Percentiles rank a stretch among this genome's conserved stretches.
Evolutionary conservation across 148 eudicot species (phyloP).

Genomic region (Rhododendron griersonianum): DNA sequence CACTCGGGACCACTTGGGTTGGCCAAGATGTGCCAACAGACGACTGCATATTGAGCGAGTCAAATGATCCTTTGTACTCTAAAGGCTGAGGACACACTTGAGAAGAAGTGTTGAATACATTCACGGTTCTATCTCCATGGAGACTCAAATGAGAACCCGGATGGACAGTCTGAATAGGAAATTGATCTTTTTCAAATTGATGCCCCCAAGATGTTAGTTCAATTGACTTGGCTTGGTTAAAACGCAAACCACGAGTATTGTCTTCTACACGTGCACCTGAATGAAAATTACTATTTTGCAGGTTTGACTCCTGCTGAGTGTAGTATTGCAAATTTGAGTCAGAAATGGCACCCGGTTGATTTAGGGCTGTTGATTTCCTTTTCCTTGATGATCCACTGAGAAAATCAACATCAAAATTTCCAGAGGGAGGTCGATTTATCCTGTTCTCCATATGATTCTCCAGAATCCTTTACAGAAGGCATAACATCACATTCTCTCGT

Average conservation of each 20-base stretch:
- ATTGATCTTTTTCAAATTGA: slow-evolving; percentile 22
- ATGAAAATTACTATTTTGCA: slow-evolving; percentile 9
- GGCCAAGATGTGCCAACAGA: slow-evolving; percentile 5
- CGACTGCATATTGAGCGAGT: slow-evolving; percentile 13
- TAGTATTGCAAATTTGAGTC: slow-evolving; percentile 17
- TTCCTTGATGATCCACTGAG: slow-evolving; percentile 31
- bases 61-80: slow-evolving; percentile 15
- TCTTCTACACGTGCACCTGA: slow-evolving; percentile 7
- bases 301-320: slow-evolving; percentile 17
- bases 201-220: slow-evolving; percentile 16
- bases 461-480: slow-evolving; percentile 17
- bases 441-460: slow-evolving; percentile 21
- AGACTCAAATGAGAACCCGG: slow-evolving; percentile 18
- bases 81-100: slow-evolving; percentile 25
- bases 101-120: slow-evolving; percentile 24
- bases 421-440: slow-evolving; percentile 18
- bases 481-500: slow-evolving; percentile 3
- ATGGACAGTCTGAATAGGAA: slow-evolving; percentile 22
- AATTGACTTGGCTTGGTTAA: slow-evolving; percentile 9
- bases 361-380: slow-evolving; percentile 28
- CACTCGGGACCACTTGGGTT: slow-evolving; percentile 9
- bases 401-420: slow-evolving; percentile 7
- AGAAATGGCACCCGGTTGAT: slow-evolving; percentile 19
- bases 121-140: slow-evolving; percentile 12
- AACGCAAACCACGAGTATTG: slow-evolving; percentile 18